These are phyloP conservation scores for Pseudocercospora ulei DNA, from an alignment of 2,329 filamentous ascomycete species.

Conservation along the genomic window DNA sequence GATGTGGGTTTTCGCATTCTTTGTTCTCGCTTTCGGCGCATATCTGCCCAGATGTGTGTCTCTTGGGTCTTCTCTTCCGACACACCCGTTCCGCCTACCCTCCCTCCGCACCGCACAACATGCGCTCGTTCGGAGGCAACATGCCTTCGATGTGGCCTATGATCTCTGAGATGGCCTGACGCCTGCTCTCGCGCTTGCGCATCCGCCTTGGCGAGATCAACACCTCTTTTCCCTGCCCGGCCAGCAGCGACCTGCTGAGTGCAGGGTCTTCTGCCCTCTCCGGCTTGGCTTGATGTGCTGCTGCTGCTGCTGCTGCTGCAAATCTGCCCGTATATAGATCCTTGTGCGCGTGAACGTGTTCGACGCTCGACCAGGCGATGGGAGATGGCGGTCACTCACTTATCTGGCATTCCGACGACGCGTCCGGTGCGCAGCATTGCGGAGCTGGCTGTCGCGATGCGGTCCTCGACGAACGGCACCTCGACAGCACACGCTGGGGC, in stretches of 20 bases:
- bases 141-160: not conserved
- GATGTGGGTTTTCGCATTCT: conserved; percentile 4
- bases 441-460: not conserved
- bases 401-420: not conserved
- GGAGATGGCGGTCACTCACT: not conserved
- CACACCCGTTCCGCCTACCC: not conserved
- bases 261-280: too few relatives aligned
- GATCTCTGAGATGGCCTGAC: not conserved
- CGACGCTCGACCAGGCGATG: not conserved
- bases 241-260: too few relatives aligned
- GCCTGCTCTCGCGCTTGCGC: not conserved
- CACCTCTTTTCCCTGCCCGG: too few relatives aligned
- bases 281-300: too few relatives aligned
- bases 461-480: not conserved
- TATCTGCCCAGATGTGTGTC: not conserved
- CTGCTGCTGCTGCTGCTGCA: not conserved
- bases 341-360: conserved; percentile 1
- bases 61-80: conserved; percentile 1
- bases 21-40: conserved; percentile 1
- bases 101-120: conserved; percentile 1
- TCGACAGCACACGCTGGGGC: not conserved
- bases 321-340: conserved; percentile 6
- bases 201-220: not conserved
- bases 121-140: not conserved
- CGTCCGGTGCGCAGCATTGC: not conserved